Percentiles rank a stretch among this genome's conserved stretches.
Evolutionary conservation across 192 early-diverging fungal species (phyloP).

Genomic region (Linnemannia exigua): DNA sequence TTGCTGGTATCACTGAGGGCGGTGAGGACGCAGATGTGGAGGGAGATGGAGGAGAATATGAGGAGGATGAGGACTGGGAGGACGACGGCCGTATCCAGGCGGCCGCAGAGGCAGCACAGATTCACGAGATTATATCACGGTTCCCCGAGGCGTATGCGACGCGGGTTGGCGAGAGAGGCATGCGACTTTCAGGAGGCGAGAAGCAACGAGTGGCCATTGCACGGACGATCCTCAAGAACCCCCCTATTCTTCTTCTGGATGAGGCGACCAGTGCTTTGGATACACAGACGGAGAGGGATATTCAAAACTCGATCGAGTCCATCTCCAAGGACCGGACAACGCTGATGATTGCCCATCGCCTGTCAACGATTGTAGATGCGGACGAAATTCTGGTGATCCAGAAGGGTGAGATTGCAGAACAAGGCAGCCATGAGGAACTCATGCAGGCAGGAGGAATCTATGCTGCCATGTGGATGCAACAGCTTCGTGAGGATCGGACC

Average conservation of each 20-base stretch:
- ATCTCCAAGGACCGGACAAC: constrained; percentile 80
- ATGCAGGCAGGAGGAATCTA: constrained; percentile 77
- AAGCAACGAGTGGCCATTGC: constrained; percentile 92
- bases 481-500: constrained; percentile 55
- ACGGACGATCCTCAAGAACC: constrained; percentile 82
- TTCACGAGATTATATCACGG: constrained; percentile 79
- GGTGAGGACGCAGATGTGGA: constrained; percentile 73
- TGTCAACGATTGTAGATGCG: constrained; percentile 86
- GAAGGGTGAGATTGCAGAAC: constrained; percentile 83
- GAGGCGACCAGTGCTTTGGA: constrained; percentile 77
- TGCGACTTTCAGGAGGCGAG: constrained; percentile 92
- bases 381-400: constrained; percentile 89
- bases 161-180: constrained; percentile 76
- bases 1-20: constrained; percentile 62
- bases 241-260: constrained; percentile 73
- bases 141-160: constrained; percentile 89
- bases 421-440: constrained; percentile 84
- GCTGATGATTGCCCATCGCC: constrained; percentile 90
- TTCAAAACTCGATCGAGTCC: constrained; percentile 84
- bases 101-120: constrained; percentile 84
- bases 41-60: constrained; percentile 31
- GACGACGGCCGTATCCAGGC: constrained; percentile 63
- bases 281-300: constrained; percentile 74
- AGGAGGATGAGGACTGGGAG: constrained; percentile 50
- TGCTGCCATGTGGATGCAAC: constrained; percentile 84